A percentile compares a stretch with the other conserved stretches of the same genome.
These are phyloP conservation scores for Coemansia sp. DNA, from an alignment of 192 early-diverging fungal species.

Conservation along the genomic window DNA sequence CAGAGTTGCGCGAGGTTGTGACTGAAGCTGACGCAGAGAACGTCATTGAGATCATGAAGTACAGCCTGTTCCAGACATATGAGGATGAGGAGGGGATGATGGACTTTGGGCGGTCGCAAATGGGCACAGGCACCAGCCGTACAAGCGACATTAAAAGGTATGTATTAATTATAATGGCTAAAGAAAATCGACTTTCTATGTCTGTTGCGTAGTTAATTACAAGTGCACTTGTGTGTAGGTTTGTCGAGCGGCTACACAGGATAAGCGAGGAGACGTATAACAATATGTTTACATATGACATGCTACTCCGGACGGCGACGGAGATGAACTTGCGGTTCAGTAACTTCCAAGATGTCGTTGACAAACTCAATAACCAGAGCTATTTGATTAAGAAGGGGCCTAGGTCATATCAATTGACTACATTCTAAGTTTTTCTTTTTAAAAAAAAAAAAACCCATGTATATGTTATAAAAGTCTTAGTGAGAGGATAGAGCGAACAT, in stretches of 20 bases:
- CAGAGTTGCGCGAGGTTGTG: slow-evolving; percentile 76
- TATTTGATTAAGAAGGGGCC: slow-evolving; percentile 75
- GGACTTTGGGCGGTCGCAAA: slow-evolving; percentile 67
- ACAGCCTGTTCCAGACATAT: slow-evolving; percentile 65
- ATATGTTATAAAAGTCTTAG: slow-evolving; percentile 42
- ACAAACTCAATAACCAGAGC: slow-evolving; percentile 74
- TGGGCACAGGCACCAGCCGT: slow-evolving; percentile 62
- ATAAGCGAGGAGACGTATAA: slow-evolving; percentile 63
- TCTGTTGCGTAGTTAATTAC: neutral
- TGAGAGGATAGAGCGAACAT: slow-evolving; percentile 65
- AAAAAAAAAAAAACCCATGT: too few species aligned
- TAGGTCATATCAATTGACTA: slow-evolving; percentile 64
- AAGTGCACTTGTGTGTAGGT: slow-evolving; percentile 23
- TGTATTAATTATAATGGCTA: slow-evolving; percentile 6
- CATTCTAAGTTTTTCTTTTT: slow-evolving; percentile 26
- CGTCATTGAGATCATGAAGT: slow-evolving; percentile 79
- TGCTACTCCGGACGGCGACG: slow-evolving; percentile 63
- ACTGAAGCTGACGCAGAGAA: slow-evolving; percentile 74
- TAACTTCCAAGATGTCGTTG: slow-evolving; percentile 70
- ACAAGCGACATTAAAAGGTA: slow-evolving; percentile 64
- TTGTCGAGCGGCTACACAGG: slow-evolving; percentile 64
- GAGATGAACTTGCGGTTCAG: slow-evolving; percentile 60
- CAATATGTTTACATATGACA: slow-evolving; percentile 71
- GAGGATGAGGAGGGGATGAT: slow-evolving; percentile 62
- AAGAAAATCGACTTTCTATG: neutral